These are phyloP conservation scores for Boletus rex-veris DNA, from an alignment of 768 basidiomycete species.

Conservation along the genomic window DNA sequence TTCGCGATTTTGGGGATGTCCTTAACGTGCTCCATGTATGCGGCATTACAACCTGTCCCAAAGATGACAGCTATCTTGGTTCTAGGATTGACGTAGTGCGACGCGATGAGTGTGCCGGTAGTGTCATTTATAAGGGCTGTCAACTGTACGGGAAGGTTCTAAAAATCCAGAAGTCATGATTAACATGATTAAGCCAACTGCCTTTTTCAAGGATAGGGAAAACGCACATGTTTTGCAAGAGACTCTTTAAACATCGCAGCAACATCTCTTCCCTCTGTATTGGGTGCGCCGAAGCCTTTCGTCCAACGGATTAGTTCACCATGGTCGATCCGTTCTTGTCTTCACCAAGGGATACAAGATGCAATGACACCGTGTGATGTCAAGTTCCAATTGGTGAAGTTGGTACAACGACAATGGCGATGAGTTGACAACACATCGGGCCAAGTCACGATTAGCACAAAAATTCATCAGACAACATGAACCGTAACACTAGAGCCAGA, in stretches of 20 bases:
- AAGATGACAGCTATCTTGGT: conserved; percentile 97
- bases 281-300: conserved; percentile 93
- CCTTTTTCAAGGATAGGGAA: not conserved
- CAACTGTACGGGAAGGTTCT: conserved; percentile 82
- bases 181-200: not conserved
- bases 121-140: conserved; percentile 96
- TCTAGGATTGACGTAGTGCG: conserved; percentile 86
- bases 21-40: conserved; percentile 89
- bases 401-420: not conserved
- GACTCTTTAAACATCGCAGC: conserved; percentile 89
- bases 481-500: conserved; percentile 12
- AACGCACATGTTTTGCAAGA: conserved; percentile 69
- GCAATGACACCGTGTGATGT: too few relatives aligned
- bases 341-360: conserved; percentile 30
- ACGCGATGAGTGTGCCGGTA: conserved; percentile 95
- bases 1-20: conserved; percentile 82
- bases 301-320: conserved; percentile 97
- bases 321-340: conserved; percentile 93
- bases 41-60: conserved; percentile 97
- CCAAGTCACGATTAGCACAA: not conserved
- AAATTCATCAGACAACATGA: not conserved
- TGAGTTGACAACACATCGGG: not conserved
- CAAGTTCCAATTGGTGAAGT: not conserved
- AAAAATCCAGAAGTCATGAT: not conserved
- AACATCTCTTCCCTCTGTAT: conserved; percentile 91